These are phyloP conservation scores for Candida awuae DNA, from an alignment of 805 yeast genomes.

Conservation along the genomic window DNA sequence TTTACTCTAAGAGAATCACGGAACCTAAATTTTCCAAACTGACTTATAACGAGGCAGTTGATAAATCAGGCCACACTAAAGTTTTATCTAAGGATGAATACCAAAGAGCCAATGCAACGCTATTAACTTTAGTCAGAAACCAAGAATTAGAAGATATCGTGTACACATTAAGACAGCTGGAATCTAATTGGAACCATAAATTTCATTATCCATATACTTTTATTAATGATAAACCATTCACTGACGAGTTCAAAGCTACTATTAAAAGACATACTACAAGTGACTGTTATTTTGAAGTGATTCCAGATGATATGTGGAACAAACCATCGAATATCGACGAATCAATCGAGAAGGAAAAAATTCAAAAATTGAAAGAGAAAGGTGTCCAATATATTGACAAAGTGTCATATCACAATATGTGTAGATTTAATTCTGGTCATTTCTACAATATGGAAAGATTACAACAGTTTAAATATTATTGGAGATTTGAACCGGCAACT, in stretches of 20 bases:
- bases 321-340: slow-evolving; percentile 39
- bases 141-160: slow-evolving; percentile 49
- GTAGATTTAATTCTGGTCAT: slow-evolving; percentile 66
- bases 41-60: slow-evolving; percentile 24
- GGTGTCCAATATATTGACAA: slow-evolving; percentile 54
- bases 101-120: slow-evolving; percentile 60
- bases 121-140: slow-evolving; percentile 69
- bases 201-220: slow-evolving; percentile 91
- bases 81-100: slow-evolving; percentile 26
- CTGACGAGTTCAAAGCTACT: slow-evolving; percentile 59
- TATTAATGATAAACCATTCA: slow-evolving; percentile 74
- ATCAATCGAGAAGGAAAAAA: slow-evolving; percentile 31
- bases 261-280: slow-evolving; percentile 42
- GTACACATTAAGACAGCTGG: slow-evolving; percentile 53
- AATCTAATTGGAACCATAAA: slow-evolving; percentile 62
- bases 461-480: slow-evolving; percentile 57
- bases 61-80: slow-evolving; percentile 21
- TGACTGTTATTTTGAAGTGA: slow-evolving; percentile 42
- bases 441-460: slow-evolving; percentile 58
- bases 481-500: slow-evolving; percentile 77
- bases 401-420: slow-evolving; percentile 73
- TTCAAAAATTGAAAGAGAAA: slow-evolving; percentile 31
- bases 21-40: slow-evolving; percentile 28
- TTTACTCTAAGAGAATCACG: slow-evolving; percentile 27
- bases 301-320: slow-evolving; percentile 43